Evolutionary conservation across 352 stramenopile genomes (phyloP), one percentile per base, ranked within the genome.

Genomic region (Globisporangium takayamanum): DNA sequence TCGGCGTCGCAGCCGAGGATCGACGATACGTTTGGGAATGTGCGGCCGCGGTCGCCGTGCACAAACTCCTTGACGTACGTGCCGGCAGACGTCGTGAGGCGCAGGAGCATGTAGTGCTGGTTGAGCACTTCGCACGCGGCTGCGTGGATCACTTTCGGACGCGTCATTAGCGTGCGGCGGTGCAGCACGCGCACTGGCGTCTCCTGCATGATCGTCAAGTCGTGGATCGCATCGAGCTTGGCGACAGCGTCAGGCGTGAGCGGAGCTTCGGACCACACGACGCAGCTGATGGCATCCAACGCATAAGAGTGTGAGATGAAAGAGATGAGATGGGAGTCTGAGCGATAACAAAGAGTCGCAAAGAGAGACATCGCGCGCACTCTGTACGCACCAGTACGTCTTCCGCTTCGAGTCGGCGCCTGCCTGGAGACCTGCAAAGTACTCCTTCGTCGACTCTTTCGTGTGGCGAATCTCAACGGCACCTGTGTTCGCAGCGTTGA

Each of bases 41-140:
- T 99, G 50, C 97, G 86, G 11, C 97, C 96, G 39, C 98, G 91
- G 79, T 99, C 97, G 18, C 97, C 96, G 71, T 99, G 96, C 25
- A 99, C 94, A 72, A 99, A 99, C 77, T 99, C 97, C 69, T 99
- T 99, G 47, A 99, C 97, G 69, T 99, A 99, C 10, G 97, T 99
- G 48, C 94, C 94, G 5, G 95, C 97, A 37, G 87, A 97, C 3
- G 97, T 99, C 37, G 80, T 94, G 28, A 99, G 73, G 36, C 91
- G 77, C 56, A 99, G 63, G 20, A 98, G 72, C 81, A 99, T 99
- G 76, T 97, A 99, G 63, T 99, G 95, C 53, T 93, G 74, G 73
- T 99, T 98, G 18, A 99, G 70, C 45, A 94, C 82, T 47, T 94
- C 69, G 33, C 84, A 94, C 16, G 81, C 80, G 53, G 96, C 81